Conservation (phyloP, 352 stramenopile species). For the Globisporangium viniferum region DNA sequence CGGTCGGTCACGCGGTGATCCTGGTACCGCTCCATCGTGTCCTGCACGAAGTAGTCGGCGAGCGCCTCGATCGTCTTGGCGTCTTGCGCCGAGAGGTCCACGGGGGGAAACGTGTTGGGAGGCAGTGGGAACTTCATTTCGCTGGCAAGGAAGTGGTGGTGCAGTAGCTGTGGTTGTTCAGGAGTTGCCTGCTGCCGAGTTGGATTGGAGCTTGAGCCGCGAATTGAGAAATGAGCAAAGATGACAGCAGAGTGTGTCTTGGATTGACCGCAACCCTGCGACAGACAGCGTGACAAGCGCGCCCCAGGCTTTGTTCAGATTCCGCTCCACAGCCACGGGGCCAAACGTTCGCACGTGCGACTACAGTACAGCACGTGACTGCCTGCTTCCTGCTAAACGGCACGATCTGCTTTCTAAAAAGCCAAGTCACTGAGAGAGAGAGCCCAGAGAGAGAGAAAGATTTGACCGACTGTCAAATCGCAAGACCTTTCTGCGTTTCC, state of each 20-base stretch:
- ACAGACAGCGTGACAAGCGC: neutral
- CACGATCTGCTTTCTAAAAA: no score
- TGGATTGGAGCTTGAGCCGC: neutral
- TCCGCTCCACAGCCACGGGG: neutral
- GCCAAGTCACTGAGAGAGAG: no score
- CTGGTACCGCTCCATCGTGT: conserved; percentile 44
- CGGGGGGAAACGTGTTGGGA: conserved; percentile 34
- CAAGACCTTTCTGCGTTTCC: no score
- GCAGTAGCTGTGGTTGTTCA: no score
- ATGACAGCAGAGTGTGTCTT: neutral
- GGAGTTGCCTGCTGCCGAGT: neutral
- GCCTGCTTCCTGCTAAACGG: no score
- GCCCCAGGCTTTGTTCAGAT: neutral
- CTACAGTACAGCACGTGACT: no score
- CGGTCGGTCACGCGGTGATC: conserved; percentile 30
- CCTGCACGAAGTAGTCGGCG: conserved; percentile 35
- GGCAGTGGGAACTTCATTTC: conserved; percentile 36
- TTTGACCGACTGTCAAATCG: no score
- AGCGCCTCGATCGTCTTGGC: conserved; percentile 32
- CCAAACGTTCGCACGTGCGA: no score
- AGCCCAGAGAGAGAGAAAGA: no score
- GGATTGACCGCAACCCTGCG: neutral
- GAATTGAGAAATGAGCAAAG: neutral
- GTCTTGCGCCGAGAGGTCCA: conserved; percentile 40
- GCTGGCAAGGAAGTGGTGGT: no score